Conservation (phyloP, 768 basidiomycete species). For the Gelatoporia subvermispora region DNA sequence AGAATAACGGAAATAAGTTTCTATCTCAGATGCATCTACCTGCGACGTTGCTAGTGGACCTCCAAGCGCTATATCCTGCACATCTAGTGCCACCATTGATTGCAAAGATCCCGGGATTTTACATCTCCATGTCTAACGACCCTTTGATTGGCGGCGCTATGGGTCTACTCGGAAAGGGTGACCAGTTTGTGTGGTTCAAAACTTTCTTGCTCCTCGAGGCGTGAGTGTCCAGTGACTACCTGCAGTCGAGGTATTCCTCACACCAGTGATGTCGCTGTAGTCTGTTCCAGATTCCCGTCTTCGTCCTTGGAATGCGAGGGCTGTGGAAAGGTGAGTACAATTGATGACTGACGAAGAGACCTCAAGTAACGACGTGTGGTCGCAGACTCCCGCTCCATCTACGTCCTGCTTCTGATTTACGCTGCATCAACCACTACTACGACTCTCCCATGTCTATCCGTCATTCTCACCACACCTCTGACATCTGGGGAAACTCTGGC, state of each 20-base stretch:
- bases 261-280: constrained; percentile 24
- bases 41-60: constrained; percentile 64
- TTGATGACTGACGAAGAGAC: not conserved
- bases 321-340: constrained; percentile 47
- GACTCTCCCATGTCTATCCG: constrained; percentile 63
- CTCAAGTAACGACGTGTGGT: not conserved
- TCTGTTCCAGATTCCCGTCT: constrained; percentile 72
- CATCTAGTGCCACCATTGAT: constrained; percentile 45
- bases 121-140: constrained; percentile 57
- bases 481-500: constrained; percentile 29
- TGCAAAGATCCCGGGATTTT: constrained; percentile 40
- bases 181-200: constrained; percentile 53
- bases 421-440: constrained; percentile 77
- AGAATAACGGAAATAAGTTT: not conserved
- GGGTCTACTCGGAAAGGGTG: constrained; percentile 31
- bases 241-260: not conserved
- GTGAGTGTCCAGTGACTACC: constrained; percentile 31
- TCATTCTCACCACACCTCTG: constrained; percentile 50
- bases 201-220: constrained; percentile 57
- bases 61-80: constrained; percentile 61
- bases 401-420: constrained; percentile 65
- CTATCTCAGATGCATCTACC: constrained; percentile 54
- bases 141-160: constrained; percentile 55
- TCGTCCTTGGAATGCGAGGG: constrained; percentile 60
- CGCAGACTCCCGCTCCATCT: constrained; percentile 48